phyloP scores from a whole-genome alignment of 495 filamentous ascomycete genomes.

The Penicillium ucsense region DNA sequence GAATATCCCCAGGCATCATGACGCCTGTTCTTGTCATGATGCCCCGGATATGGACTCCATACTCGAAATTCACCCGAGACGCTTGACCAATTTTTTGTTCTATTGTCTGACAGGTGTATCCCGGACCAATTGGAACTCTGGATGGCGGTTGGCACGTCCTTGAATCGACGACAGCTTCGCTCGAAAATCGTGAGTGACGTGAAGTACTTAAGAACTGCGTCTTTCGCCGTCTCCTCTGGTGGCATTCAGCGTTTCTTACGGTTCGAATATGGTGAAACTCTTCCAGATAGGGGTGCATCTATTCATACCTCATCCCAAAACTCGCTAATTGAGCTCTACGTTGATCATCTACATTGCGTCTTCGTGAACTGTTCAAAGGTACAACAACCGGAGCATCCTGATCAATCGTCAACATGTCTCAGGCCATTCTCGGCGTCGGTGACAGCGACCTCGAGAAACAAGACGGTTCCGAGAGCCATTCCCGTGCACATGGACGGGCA shows the following conservation, averaged over 20 bases:
- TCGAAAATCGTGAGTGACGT: too few species aligned
- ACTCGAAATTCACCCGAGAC: conserved; percentile 6
- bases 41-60: conserved; percentile 21
- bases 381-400: neutral
- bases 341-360: neutral
- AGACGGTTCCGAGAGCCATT: conserved; percentile 3
- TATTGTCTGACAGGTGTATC: neutral
- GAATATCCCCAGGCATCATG: conserved; percentile 1
- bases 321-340: neutral
- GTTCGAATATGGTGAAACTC: neutral
- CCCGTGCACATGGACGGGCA: conserved; percentile 8
- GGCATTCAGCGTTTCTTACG: neutral
- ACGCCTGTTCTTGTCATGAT: conserved; percentile 11
- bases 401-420: conserved; percentile 6
- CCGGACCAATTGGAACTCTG: conserved; percentile 14
- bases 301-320: conserved; percentile 1
- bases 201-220: too few species aligned
- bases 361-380: too few species aligned
- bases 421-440: neutral
- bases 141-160: too few species aligned
- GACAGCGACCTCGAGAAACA: conserved; percentile 19
- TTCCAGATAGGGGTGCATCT: neutral
- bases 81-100: conserved; percentile 5
- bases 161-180: neutral
- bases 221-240: too few species aligned